A percentile compares a stretch with the other conserved stretches of the same genome.
These are phyloP conservation scores for Xylariomycetidae sp. DNA, from an alignment of 2,329 filamentous ascomycete species.

Conservation along the genomic window DNA sequence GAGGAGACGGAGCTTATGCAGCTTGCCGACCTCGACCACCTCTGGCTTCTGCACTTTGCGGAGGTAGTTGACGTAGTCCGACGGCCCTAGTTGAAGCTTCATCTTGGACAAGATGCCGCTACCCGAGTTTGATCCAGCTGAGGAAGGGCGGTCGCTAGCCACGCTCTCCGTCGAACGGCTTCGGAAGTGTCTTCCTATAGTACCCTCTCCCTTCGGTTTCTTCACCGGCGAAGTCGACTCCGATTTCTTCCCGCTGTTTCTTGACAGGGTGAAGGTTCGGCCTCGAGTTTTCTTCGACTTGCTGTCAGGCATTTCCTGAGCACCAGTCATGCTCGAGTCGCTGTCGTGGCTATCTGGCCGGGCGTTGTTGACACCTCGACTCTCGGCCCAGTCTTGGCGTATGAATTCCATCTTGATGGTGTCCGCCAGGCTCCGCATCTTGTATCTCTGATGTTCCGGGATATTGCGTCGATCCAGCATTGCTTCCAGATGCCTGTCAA, in stretches of 20 bases:
- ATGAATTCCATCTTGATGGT: conserved; percentile 96
- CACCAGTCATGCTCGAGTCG: conserved; percentile 31
- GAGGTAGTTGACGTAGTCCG: conserved; percentile 83
- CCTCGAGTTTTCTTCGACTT: conserved; percentile 61
- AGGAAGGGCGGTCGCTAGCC: conserved; percentile 53
- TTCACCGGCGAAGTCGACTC: conserved; percentile 68
- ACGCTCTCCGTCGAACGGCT: conserved; percentile 71
- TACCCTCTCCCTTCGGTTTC: conserved; percentile 65
- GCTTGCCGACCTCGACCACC: conserved; percentile 83
- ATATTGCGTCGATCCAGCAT: conserved; percentile 85
- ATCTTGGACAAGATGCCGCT: conserved; percentile 61
- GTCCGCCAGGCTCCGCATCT: conserved; percentile 85
- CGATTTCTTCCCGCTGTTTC: conserved; percentile 44
- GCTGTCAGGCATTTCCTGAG: conserved; percentile 31
- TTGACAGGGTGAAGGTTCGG: conserved; percentile 74
- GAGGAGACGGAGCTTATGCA: conserved; percentile 87
- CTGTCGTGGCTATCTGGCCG: conserved; percentile 41
- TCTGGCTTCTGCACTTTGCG: conserved; percentile 77
- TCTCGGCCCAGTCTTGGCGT: conserved; percentile 77
- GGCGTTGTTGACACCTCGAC: conserved; percentile 45
- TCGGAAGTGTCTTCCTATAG: conserved; percentile 59
- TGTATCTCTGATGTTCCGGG: conserved; percentile 86
- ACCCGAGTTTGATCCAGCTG: conserved; percentile 49
- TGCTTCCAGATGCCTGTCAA: conserved; percentile 55
- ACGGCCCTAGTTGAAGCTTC: conserved; percentile 69